Base-by-base conservation (phyloP, 768 basidiomycete species). In the Leccinum variicolor region DNA sequence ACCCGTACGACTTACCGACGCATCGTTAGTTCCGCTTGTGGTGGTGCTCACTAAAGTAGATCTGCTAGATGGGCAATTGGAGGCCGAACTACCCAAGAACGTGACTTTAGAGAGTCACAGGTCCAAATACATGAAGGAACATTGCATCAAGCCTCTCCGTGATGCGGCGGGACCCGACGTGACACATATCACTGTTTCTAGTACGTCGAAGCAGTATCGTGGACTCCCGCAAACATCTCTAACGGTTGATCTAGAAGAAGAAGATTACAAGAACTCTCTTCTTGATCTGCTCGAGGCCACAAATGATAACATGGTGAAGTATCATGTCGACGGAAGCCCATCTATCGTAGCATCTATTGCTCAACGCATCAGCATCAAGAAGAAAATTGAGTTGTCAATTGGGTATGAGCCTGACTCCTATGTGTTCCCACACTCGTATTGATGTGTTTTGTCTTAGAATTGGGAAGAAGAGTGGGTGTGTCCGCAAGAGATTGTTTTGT, bases 121-220 rank as follows among this genome's bases (percentile, higher is more conserved):
- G 36, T 33, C 46, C 23, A 25, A 6, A 6, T 34, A 41, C 21
- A 0, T 61, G 23, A 3, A 54, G 1, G 4, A 64, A 45, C 14
- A 52, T 28, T 61, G 55, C 41, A 50, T 56, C 7, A 1, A 2
- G 3, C 58, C 58, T 36, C 36, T 36, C 36, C 8, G 0, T 6
- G 3, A 36, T 15, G 36, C 36, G 36, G 36, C 36, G 8, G 55
- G 63, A 10, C 45, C 13, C 13, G 54, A 57, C 3, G 3, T 64
- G 21, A 31, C 41, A 1, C 21, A 52, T 9, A 50, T 64, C 29
- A n/a, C 50, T 11, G 55, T 61, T 25, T 64, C 63, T 25, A 25
- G 63, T 64, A 41, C 4, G 63, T 57, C 17, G 15, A 25, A 14
- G 0, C 11, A 11, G 13, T 51, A 8, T 13, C 10, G 1, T 2